Percentiles rank a stretch among this genome's conserved stretches.
These are phyloP conservation scores for Chlorella vulgaris DNA, from an alignment of 139 green algal species.

Conservation along the genomic window DNA sequence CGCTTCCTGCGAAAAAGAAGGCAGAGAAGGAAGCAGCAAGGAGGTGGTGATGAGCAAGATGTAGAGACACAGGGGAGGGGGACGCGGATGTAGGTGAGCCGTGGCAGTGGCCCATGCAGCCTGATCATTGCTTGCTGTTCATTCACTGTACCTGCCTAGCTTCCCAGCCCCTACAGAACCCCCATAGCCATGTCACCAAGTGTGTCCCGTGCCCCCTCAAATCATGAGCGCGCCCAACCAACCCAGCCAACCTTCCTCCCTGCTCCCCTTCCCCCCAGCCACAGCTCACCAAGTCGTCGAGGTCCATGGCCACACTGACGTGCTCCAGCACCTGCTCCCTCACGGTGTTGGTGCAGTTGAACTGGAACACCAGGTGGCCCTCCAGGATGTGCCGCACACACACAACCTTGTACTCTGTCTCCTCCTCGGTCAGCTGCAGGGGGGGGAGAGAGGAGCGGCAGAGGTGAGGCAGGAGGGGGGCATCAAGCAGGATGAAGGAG, in stretches of 20 bases:
- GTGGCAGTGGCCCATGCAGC: too few species aligned
- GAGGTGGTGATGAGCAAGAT: background rate
- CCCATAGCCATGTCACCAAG: too few species aligned
- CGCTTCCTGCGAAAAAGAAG: constrained; percentile 70
- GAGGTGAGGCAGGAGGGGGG: background rate
- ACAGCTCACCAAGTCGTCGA: constrained; percentile 84
- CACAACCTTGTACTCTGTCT: constrained; percentile 91
- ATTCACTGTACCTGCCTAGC: too few species aligned
- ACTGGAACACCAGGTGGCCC: constrained; percentile 91
- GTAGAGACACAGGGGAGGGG: too few species aligned
- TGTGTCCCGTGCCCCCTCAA: too few species aligned
- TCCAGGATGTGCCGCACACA: constrained; percentile 89
- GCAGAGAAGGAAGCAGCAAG: background rate
- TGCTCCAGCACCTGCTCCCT: constrained; percentile 93
- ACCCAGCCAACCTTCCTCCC: too few species aligned
- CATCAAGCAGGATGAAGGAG: background rate
- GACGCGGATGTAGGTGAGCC: too few species aligned
- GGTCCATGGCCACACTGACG: constrained; percentile 90
- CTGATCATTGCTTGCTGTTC: too few species aligned
- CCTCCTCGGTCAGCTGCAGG: constrained; percentile 85
- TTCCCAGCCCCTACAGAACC: too few species aligned
- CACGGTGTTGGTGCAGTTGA: constrained; percentile 98
- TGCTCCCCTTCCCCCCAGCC: too few species aligned
- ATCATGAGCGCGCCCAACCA: too few species aligned
- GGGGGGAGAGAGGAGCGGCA: background rate